These are phyloP conservation scores for Erodium maritimum DNA, from an alignment of 345 rosid genomes.

Conservation along the genomic window DNA sequence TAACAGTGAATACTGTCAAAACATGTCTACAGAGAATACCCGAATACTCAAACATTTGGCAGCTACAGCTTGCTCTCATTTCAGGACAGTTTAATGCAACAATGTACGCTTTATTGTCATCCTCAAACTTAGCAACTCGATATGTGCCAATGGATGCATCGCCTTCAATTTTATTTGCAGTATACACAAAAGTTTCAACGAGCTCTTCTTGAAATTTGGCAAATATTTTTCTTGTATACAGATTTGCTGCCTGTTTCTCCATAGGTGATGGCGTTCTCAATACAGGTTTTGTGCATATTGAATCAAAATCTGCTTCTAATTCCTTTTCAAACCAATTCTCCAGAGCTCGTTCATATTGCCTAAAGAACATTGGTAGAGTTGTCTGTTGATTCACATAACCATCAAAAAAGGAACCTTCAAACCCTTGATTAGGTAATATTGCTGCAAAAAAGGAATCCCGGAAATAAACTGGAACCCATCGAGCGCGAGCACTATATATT, in stretches of 20 bases:
- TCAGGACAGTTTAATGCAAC: constrained; percentile 70
- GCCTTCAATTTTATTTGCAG: constrained; percentile 76
- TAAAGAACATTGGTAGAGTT: constrained; percentile 73
- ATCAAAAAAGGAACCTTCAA: constrained; percentile 65
- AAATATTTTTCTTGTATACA: constrained; percentile 66
- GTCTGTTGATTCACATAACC: constrained; percentile 88
- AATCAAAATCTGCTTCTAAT: constrained; percentile 75
- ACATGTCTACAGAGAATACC: constrained; percentile 92
- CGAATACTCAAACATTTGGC: constrained; percentile 88
- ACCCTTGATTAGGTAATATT: constrained; percentile 53
- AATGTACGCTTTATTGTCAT: constrained; percentile 59
- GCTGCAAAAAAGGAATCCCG: constrained; percentile 82
- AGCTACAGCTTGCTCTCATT: constrained; percentile 83
- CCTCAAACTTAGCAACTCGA: constrained; percentile 92
- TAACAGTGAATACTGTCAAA: constrained; percentile 91
- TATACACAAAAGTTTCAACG: constrained; percentile 91
- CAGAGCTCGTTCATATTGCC: constrained; percentile 89
- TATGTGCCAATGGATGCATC: constrained; percentile 52
- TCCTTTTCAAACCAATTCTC: constrained; percentile 83
- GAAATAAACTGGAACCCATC: constrained; percentile 85
- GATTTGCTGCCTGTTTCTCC: constrained; percentile 86
- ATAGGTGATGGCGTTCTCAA: constrained; percentile 95
- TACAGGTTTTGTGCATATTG: constrained; percentile 59
- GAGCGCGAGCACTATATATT: constrained; percentile 64
- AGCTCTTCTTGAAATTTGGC: constrained; percentile 88